phyloP scores from a whole-genome alignment of 352 stramenopile species.

The Phytophthora podocarpi region DNA sequence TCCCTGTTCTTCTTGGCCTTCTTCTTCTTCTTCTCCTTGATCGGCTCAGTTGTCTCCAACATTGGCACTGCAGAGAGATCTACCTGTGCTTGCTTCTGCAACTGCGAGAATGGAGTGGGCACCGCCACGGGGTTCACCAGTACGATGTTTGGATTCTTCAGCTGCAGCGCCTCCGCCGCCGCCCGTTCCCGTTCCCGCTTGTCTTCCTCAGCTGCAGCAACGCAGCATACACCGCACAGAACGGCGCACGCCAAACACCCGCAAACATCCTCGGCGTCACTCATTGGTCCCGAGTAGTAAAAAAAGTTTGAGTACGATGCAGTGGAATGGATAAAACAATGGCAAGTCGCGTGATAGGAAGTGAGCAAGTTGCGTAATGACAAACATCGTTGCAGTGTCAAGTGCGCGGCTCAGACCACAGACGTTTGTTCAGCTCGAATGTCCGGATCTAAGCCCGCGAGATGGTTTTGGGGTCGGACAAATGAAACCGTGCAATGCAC shows the following conservation, averaged over 20 bases:
- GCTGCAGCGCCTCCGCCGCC: constrained; percentile 35
- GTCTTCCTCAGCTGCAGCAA: constrained; percentile 79
- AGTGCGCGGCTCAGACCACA: constrained; percentile 5
- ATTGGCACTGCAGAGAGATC: constrained; percentile 5
- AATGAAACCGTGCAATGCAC: constrained; percentile 6
- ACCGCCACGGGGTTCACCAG: constrained; percentile 72
- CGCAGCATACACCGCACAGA: constrained; percentile 78
- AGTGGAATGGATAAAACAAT: not conserved
- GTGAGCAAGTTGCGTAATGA: constrained; percentile 19
- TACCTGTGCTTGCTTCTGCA: constrained; percentile 23
- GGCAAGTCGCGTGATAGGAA: not conserved
- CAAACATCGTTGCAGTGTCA: not conserved
- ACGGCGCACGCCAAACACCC: constrained; percentile 72
- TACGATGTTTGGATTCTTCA: constrained; percentile 60
- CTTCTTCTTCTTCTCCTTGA: constrained; percentile 22
- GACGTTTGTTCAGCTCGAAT: constrained; percentile 8
- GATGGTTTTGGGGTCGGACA: constrained; percentile 30
- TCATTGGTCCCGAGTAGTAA: no score
- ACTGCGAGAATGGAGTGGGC: constrained; percentile 40
- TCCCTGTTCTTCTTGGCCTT: constrained; percentile 26
- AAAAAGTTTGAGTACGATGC: no score
- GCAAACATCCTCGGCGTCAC: constrained; percentile 78
- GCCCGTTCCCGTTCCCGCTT: constrained; percentile 77
- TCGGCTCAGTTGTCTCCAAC: constrained; percentile 2
- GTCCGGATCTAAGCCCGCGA: constrained; percentile 2